phyloP scores from a whole-genome alignment of 352 stramenopile genomes.

The Pythium grandisporangium region DNA sequence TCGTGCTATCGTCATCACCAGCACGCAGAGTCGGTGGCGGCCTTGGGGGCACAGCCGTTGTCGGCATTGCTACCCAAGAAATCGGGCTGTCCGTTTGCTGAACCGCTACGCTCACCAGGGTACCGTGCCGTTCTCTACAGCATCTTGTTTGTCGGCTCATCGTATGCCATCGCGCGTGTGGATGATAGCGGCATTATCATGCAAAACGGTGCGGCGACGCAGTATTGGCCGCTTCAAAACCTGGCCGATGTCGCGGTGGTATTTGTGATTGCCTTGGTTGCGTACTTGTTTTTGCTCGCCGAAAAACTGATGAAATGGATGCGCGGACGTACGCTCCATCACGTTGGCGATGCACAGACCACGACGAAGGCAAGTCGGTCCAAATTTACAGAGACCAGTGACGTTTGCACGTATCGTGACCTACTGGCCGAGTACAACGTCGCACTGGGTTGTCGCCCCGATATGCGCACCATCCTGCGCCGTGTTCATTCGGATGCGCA shows the following conservation, averaged over 20 bases:
- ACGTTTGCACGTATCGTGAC: conserved; percentile 8
- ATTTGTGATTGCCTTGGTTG: conserved; percentile 9
- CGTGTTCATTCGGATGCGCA: conserved; percentile 2
- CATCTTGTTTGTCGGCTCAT: conserved; percentile 9
- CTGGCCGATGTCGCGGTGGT: conserved; percentile 16
- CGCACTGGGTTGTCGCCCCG: conserved; percentile 2
- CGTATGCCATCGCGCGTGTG: conserved; percentile 6
- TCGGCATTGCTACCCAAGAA: neutral
- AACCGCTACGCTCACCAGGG: conserved; percentile 9
- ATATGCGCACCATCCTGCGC: conserved; percentile 3
- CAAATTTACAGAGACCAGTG: neutral
- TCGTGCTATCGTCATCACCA: neutral
- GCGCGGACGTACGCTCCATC: too few relatives aligned
- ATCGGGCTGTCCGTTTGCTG: conserved; percentile 11
- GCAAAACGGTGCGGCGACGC: conserved; percentile 11
- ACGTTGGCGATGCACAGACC: neutral
- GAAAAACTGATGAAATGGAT: conserved; percentile 1
- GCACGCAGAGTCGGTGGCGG: neutral
- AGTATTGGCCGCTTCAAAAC: conserved; percentile 24
- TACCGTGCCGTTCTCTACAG: conserved; percentile 12
- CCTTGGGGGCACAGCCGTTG: neutral
- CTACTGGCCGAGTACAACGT: conserved; percentile 11
- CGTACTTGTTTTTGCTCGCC: conserved; percentile 5
- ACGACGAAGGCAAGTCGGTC: neutral
- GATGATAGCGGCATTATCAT: conserved; percentile 17